Evolutionary conservation across 176 grass and related monocot genomes (phyloP).

Genomic region (Miscanthus lutarioriparius): DNA sequence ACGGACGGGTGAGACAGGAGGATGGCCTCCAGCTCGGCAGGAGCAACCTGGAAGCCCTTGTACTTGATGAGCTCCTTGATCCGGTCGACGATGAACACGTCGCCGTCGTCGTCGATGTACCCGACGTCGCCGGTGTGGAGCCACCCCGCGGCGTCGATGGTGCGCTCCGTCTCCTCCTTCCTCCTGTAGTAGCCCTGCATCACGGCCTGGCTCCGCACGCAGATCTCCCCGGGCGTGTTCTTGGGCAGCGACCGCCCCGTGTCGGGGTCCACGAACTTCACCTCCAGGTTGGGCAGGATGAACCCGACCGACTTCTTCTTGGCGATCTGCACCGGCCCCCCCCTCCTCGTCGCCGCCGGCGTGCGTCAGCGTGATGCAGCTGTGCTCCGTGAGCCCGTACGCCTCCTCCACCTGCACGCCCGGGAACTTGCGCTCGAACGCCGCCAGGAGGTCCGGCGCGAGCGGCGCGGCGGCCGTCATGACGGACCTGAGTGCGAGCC

Average conservation of each 20-base stretch:
- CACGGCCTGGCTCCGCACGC: slow-evolving; percentile 78
- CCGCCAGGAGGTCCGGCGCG: too few species aligned
- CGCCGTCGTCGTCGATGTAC: slow-evolving; percentile 89
- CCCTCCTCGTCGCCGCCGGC: too few species aligned
- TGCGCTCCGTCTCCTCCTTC: slow-evolving; percentile 72
- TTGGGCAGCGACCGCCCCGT: slow-evolving; percentile 66
- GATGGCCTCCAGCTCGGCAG: slow-evolving; percentile 83
- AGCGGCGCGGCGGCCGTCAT: too few species aligned
- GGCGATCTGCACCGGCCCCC: too few species aligned
- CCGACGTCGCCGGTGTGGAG: slow-evolving; percentile 89
- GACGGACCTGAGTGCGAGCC: too few species aligned
- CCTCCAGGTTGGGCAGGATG: slow-evolving; percentile 81
- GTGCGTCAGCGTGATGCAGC: too few species aligned
- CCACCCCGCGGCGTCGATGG: slow-evolving; percentile 73
- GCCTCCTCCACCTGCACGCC: too few species aligned
- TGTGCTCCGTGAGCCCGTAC: too few species aligned
- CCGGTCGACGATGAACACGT: slow-evolving; percentile 79
- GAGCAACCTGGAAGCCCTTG: slow-evolving; percentile 92
- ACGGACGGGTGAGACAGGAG: slow-evolving; percentile 75
- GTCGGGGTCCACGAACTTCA: slow-evolving; percentile 78
- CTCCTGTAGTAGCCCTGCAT: slow-evolving; percentile 89
- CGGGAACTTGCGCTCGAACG: too few species aligned
- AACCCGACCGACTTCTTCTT: slow-evolving; percentile 32
- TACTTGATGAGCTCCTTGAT: slow-evolving; percentile 98
- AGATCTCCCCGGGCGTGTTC: slow-evolving; percentile 75